phyloP scores from a whole-genome alignment of 495 filamentous ascomycete species.

The Antarctomyces pellizariae region DNA sequence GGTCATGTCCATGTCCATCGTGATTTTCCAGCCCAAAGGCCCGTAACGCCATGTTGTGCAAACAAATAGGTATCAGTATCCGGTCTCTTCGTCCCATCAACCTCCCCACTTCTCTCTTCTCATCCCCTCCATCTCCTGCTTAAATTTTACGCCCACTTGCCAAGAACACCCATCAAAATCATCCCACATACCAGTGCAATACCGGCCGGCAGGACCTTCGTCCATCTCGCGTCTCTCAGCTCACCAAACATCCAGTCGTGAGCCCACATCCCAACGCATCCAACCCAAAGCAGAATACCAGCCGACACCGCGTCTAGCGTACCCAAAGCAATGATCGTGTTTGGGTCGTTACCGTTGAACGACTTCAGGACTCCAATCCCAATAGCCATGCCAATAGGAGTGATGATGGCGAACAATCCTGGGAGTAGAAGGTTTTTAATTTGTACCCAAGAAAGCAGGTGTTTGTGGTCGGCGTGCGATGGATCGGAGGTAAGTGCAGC shows the following conservation, averaged over 20 bases:
- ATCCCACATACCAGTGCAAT: too few species aligned
- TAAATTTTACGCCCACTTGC: too few species aligned
- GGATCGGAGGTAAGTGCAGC: conserved; percentile 22
- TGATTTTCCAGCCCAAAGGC: too few species aligned
- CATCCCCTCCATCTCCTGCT: too few species aligned
- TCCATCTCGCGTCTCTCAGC: conserved; percentile 5
- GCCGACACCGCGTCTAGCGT: conserved; percentile 32
- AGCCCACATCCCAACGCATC: conserved; percentile 34
- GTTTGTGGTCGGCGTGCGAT: conserved; percentile 1
- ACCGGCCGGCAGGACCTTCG: too few species aligned
- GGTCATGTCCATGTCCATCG: too few species aligned
- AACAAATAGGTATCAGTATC: too few species aligned
- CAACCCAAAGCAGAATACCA: conserved; percentile 35
- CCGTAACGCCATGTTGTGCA: too few species aligned
- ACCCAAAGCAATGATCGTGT: conserved; percentile 30
- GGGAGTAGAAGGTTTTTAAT: conserved; percentile 23
- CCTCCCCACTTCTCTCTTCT: too few species aligned
- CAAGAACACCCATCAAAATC: too few species aligned
- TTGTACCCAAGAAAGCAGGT: conserved; percentile 1
- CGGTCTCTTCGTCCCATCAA: too few species aligned
- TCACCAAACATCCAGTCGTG: conserved; percentile 28
- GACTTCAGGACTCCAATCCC: conserved; percentile 26
- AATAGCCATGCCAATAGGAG: conserved; percentile 34
- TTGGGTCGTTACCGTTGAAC: conserved; percentile 32
- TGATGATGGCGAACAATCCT: conserved; percentile 26